Base-by-base conservation (phyloP, 805 yeast species). In the Saccharomyces jurei region DNA sequence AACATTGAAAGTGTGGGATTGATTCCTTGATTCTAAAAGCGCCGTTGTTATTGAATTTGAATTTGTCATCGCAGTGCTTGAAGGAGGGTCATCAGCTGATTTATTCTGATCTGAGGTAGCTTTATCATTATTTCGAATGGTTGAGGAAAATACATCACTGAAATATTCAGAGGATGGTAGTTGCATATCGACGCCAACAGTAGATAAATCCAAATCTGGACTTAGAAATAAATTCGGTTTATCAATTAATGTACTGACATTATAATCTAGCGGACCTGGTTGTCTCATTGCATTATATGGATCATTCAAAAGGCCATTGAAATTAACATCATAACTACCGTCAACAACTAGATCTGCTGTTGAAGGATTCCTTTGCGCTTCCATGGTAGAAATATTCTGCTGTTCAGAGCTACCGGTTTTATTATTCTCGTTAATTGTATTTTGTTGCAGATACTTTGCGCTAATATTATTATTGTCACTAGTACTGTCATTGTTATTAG, bases 181-280 rank as follows among this genome's bases (percentile, higher is more conserved):
- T 29, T 57, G 52, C n/a, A 62, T 54, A 29, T 56, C 61, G 17
- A 62, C 54, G 30, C 61, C 63, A 4, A 57, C 55, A 14, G 60
- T 51, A 41, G 59, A 52, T 21, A 58, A 32, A 54, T 58, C 59
- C 21, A 60, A 51, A 14, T 56, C 61, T 25, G 54, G 58, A 41
- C 59, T 54, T 46, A 60, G 54, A 44, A 64, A 63, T 26, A 65
- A 56, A 27, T 55, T 57, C 14, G 70, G 67, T 46, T 60, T 66
- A 53, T 68, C 71, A 48, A 68, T 68, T 17, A 68, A 50, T 11
- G 63, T 64, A 56, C 71, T 68, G 2, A 68, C 67, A 48, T 62
- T 64, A 46, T 53, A 58, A n/a, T 52, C 54, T 26, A 36, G 9
- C 17, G 44, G 44, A 11, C 44, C 44, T 17, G 44, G 44, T 17